Base-by-base conservation (phyloP, 169 alveolate genomes). In the Besnoitia besnoiti region DNA sequence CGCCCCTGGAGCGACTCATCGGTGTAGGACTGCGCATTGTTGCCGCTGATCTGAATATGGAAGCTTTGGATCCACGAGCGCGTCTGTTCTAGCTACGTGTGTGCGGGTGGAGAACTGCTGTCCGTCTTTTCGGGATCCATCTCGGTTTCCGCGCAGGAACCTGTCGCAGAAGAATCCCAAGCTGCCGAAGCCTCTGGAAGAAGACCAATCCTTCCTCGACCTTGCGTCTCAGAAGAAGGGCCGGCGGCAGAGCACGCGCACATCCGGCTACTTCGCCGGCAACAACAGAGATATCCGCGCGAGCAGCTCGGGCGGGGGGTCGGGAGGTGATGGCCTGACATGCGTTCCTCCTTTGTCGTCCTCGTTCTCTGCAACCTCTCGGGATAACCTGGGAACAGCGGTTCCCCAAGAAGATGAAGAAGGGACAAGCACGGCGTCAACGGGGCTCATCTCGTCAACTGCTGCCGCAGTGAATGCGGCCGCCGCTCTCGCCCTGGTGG, bases 391-490 rank as follows among this genome's bases (percentile, higher is more conserved):
- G 82, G 82, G 39, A 1, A 5, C 82, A 19, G 67, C 33, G 27
- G 7, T 16, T 1, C 12, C 67, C 67, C 67, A 55, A 16, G 67
- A 55, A 19, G 82, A 73, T 16, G 82, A 73, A 1, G 82, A 73
- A 30, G 82, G 46, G 24, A 37, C 42, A 24, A 51, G n/a, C 67
- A 51, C 67, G 14, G 39, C 82, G 82, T 39, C 82, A 4, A 27
- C 82, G 19, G n/a, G 47, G 12, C 82, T 12, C 47, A 39, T n/a
- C 24, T 42, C 46, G 14, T 73, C 82, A 19, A 51, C 67, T 14
- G 82, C 82, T 21, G 82, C 82, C 46, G 82, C 82, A 73, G 44
- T 73, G 47, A 73, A 73, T n/a, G 82, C 82, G 30, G 82, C 82
- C 67, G 67, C 67, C 4, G 82, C 82, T 3, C 46, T 73, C 47